Conservation (phyloP, 768 basidiomycete species). For the Phlegmacium glaucopus region DNA sequence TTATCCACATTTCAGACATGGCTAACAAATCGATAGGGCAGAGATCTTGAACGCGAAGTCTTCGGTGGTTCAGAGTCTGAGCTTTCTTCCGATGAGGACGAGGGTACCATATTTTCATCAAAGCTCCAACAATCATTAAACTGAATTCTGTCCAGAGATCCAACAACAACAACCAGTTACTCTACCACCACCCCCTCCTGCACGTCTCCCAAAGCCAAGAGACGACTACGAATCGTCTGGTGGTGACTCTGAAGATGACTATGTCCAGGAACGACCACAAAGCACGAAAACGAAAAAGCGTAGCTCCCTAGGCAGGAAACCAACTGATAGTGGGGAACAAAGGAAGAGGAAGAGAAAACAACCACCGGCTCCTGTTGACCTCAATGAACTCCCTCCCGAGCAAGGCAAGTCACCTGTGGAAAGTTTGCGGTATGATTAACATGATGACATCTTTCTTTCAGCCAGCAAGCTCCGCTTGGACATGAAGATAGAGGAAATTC, state of each 20-base stretch:
- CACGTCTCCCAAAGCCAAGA: conserved; percentile 24
- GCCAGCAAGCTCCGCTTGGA: conserved; percentile 77
- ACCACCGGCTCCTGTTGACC: conserved; percentile 59
- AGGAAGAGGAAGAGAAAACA: conserved; percentile 52
- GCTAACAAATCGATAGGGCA: conserved; percentile 17
- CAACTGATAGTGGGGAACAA: conserved; percentile 25
- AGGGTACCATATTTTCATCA: conserved; percentile 30
- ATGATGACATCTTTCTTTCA: conserved; percentile 26
- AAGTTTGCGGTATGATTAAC: conserved; percentile 2
- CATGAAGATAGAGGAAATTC: conserved; percentile 82
- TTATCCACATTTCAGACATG: neutral
- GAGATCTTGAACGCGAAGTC: conserved; percentile 62
- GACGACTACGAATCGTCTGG: conserved; percentile 54
- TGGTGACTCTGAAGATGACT: conserved; percentile 48
- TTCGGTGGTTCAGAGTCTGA: conserved; percentile 87
- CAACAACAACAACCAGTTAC: conserved; percentile 35
- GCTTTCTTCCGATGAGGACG: conserved; percentile 73
- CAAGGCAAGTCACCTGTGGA: conserved; percentile 51
- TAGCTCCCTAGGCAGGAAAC: conserved; percentile 21
- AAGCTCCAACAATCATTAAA: neutral
- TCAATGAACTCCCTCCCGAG: conserved; percentile 69
- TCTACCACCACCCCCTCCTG: conserved; percentile 22
- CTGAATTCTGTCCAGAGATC: conserved; percentile 28
- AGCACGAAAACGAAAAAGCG: conserved; percentile 32
- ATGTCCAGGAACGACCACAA: conserved; percentile 36